Percentiles rank a stretch among this genome's conserved stretches.
Evolutionary conservation across 2,329 filamentous ascomycete genomes (phyloP).

Genomic region (Xylariaceae sp.): DNA sequence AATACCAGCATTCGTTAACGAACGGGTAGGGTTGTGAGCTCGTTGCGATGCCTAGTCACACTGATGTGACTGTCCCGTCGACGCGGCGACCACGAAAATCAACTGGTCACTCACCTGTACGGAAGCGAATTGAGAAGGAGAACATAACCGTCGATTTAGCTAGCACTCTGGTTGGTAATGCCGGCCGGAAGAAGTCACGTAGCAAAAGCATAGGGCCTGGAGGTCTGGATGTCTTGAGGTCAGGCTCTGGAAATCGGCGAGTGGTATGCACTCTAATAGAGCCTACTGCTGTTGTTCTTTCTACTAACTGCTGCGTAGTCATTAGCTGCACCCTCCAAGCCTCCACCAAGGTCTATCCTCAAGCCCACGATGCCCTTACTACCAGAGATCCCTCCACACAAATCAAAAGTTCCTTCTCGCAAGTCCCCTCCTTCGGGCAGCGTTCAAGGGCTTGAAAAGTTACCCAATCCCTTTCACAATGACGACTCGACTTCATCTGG

Average conservation of each 20-base stretch:
- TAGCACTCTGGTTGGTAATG: conserved; percentile 55
- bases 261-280: conserved; percentile 62
- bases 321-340: conserved; percentile 57
- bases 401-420: conserved; percentile 60
- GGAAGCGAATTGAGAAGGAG: conserved; percentile 71
- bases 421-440: conserved; percentile 50
- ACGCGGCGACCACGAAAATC: conserved; percentile 71
- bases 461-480: conserved; percentile 53
- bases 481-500: conserved; percentile 43
- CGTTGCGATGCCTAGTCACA: conserved; percentile 46
- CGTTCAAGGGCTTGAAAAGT: conserved; percentile 48
- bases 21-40: conserved; percentile 1
- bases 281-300: neutral
- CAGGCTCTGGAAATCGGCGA: conserved; percentile 76
- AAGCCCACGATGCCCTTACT: conserved; percentile 76
- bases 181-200: conserved; percentile 70
- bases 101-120: conserved; percentile 65
- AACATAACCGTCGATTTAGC: conserved; percentile 74
- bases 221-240: conserved; percentile 80
- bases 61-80: conserved; percentile 59
- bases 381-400: conserved; percentile 70
- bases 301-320: conserved; percentile 49
- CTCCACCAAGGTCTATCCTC: conserved; percentile 73
- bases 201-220: conserved; percentile 97
- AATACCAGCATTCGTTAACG: conserved; percentile 9